Evolutionary conservation across 2,329 filamentous ascomycete species (phyloP), one percentile per base, ranked within the genome.

Genomic region (Nannizziopsis barbatae): DNA sequence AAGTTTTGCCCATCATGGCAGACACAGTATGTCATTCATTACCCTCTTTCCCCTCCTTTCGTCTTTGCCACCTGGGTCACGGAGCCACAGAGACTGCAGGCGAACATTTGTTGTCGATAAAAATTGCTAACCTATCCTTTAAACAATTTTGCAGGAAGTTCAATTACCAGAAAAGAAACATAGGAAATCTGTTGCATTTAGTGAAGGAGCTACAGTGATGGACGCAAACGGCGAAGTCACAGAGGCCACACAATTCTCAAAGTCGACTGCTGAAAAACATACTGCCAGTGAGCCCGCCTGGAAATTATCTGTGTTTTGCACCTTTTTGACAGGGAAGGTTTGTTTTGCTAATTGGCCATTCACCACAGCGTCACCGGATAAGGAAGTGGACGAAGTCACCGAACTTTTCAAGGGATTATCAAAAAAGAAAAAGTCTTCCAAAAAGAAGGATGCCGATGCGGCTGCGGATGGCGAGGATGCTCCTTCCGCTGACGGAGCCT

Each of bases 121-220:
- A 14, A 2, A 39, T 27, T 36, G 27, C 50, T 52, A 64, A 65
- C 51, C 42, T 50, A 49, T 38, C 57, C 56, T 47, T 51, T 53
- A 44, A 3, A 51, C 50, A 45, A 41, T 27, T 27, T 27, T 50
- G 49, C 53, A 73, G 70, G 68, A 71, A 61, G 64, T 68, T 45
- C 39, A 49, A 12, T 17, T 55, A 38, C 52, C 52, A 30, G 52
- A 54, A 33, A 54, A 46, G 32, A 88, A 85, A 69, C 80, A 83
- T 62, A 84, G 89, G 71, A 95, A 96, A 73, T 93, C 87, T 41
- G 90, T 96, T 62, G 83, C 88, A 56, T 96, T 96, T 69, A 89
- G 83, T 65, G 85, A 92, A 69, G 86, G 86, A 62, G 79, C 86
- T 60, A 78, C 85, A 57, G 81, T 95, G 61, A 89, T 95, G 66